Conservation (phyloP, 768 basidiomycete genomes). For the Filobasidium floriforme region DNA sequence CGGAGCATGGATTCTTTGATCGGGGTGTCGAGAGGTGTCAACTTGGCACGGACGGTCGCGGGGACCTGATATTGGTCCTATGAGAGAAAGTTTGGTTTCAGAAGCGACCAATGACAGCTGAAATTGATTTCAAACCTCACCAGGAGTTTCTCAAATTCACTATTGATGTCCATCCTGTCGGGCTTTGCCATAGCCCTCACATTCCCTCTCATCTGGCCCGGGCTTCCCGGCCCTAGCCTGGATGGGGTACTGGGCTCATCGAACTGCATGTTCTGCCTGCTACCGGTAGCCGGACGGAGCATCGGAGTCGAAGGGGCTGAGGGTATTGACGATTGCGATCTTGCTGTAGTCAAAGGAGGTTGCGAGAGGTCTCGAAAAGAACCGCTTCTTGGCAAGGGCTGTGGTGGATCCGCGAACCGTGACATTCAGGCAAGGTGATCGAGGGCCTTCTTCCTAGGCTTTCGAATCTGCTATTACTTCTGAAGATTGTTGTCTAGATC, state of each 20-base stretch:
- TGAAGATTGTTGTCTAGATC: no score
- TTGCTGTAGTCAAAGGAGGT: not conserved
- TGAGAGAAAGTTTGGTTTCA: not conserved
- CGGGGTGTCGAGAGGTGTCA: slow-evolving; percentile 61
- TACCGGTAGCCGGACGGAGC: not conserved
- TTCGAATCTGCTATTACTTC: no score
- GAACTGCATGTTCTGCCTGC: not conserved
- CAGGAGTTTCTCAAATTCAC: slow-evolving; percentile 73
- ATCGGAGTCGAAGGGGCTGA: not conserved
- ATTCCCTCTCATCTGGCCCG: not conserved
- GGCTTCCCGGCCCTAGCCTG: not conserved
- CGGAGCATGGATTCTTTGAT: slow-evolving; percentile 90
- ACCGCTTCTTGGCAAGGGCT: not conserved
- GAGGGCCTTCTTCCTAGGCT: no score
- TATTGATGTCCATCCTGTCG: slow-evolving; percentile 49
- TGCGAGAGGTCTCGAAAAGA: not conserved
- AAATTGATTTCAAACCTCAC: slow-evolving; percentile 48
- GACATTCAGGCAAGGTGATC: not conserved
- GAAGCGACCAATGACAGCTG: no score
- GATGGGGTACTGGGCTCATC: not conserved
- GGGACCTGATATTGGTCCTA: slow-evolving; percentile 42
- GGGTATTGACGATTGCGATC: not conserved
- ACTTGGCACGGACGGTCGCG: slow-evolving; percentile 34
- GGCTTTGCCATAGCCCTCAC: not conserved
- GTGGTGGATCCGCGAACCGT: not conserved